Percentiles rank a stretch among this genome's conserved stretches.
Conservation (phyloP, 495 filamentous ascomycete species). For the Antarctomyces pellizariae region DNA sequence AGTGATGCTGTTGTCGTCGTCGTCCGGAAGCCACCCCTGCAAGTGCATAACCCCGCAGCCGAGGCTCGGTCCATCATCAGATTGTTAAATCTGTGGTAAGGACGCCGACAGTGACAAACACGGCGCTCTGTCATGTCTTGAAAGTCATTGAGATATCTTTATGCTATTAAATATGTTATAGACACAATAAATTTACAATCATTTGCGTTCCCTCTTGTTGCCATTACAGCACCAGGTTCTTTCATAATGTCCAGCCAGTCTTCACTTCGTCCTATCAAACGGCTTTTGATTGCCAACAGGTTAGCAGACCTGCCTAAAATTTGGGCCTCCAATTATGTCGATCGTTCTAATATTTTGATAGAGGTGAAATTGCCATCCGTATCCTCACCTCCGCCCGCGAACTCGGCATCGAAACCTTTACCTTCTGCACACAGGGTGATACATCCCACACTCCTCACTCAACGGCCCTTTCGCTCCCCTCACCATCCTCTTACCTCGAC, state of each 20-base stretch:
- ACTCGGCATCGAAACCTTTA: slow-evolving; percentile 26
- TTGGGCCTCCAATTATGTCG: slow-evolving; percentile 1
- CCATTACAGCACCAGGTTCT: neutral
- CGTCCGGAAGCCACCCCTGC: too few species aligned
- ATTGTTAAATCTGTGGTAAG: too few species aligned
- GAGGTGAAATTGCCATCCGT: slow-evolving; percentile 37
- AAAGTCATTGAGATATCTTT: too few species aligned
- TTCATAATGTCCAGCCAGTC: slow-evolving; percentile 5
- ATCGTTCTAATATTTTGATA: slow-evolving; percentile 10
- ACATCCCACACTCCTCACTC: slow-evolving; percentile 25
- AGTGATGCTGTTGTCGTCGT: too few species aligned
- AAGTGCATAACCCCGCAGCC: too few species aligned
- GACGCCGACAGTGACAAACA: too few species aligned
- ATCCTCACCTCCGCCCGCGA: slow-evolving; percentile 33
- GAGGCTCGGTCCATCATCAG: too few species aligned
- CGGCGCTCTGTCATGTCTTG: too few species aligned
- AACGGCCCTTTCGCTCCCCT: slow-evolving; percentile 21
- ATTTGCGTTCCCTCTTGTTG: slow-evolving; percentile 3
- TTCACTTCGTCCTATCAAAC: slow-evolving; percentile 19
- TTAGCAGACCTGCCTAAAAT: slow-evolving; percentile 7
- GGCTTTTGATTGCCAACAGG: slow-evolving; percentile 35
- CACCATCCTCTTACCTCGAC: slow-evolving; percentile 26
- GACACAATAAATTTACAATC: too few species aligned
- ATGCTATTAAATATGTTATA: too few species aligned
- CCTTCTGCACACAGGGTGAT: slow-evolving; percentile 29